Base-by-base conservation (phyloP, 768 basidiomycete genomes). In the Pulveroboletus sp. region DNA sequence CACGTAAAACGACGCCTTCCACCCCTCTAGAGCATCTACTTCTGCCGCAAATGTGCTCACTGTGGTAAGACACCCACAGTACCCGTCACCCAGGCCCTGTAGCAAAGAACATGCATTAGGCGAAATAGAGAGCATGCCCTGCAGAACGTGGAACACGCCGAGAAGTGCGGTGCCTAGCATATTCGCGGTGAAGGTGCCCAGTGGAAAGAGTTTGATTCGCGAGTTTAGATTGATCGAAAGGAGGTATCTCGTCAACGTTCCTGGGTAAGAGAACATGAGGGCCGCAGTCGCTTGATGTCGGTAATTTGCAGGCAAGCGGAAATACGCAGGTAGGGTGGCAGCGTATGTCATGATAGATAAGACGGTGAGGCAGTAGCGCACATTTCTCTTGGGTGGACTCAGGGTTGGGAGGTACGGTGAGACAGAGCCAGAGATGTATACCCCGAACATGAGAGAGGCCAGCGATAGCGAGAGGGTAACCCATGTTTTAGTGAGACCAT, bases 61-160 rank as follows among this genome's bases (percentile, higher is more conserved):
- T 2, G 97, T 99, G 2, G 87, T 94, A 57, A 98, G 73, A 70
- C 92, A 94, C 11, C 94, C 97, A 63, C 94, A 97, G 63, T 92
- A 97, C 7, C 97, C 97, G 63, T 97, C 92, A 20, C 75, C 73
- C 32, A 98, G 69, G 2, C 92, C 94, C 61, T 90, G 85, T 35
- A 97, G 67, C 17, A 91, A 72, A 21, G 79, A 74, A 62, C 94
- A 97, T 29, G 79, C 74, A 50, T 75, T 69, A 19, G 68, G 63
- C 2, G 84, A 78, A 20, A 68, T 52, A 29, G 64, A 71, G 31
- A 58, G 45, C 10, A 66, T 7, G 48, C 81, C 78, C 64, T 92
- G 88, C 36, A 92, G 65, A 43, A 88, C 81, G 57, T 81, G 84
- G 57, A 87, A 82, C 20, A 76, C 72, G 17, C 85, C 87, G 20